Conservation (phyloP, 306 rosid species). For the Arachis stenosperma region DNA sequence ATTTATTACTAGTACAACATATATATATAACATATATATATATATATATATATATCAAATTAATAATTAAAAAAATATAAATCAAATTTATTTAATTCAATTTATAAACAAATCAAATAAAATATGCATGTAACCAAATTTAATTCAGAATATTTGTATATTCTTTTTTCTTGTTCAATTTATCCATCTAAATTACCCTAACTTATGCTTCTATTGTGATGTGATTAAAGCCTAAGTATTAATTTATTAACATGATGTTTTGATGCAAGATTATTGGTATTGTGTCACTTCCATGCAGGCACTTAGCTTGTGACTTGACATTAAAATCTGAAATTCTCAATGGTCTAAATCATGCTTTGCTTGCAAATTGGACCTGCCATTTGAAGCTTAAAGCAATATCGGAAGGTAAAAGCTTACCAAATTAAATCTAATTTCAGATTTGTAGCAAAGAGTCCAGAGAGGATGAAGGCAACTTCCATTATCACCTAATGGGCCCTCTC, state of each 20-base stretch:
- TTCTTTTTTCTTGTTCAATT: too few species aligned
- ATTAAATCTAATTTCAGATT: conserved; percentile 41
- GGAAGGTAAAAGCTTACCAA: conserved; percentile 45
- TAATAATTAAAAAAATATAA: too few species aligned
- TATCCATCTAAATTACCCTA: not conserved
- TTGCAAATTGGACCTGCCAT: conserved; percentile 45
- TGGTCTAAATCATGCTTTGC: conserved; percentile 56
- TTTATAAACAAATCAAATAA: too few species aligned
- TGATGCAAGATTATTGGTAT: conserved; percentile 22
- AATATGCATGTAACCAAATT: too few species aligned
- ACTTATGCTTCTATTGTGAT: not conserved
- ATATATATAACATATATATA: too few species aligned
- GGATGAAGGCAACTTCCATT: conserved; percentile 78
- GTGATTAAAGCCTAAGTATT: too few species aligned
- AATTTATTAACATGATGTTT: not conserved
- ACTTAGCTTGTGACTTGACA: conserved; percentile 27
- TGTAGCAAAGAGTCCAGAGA: conserved; percentile 65
- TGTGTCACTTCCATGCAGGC: conserved; percentile 29
- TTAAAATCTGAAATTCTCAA: conserved; percentile 17
- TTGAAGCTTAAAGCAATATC: conserved; percentile 57
- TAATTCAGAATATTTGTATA: too few species aligned
- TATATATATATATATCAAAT: too few species aligned
- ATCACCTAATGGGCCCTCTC: conserved; percentile 53
- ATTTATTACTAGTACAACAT: too few species aligned
- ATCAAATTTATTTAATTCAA: too few species aligned